Evolutionary conservation across 2,329 filamentous ascomycete genomes (phyloP), one percentile per base, ranked within the genome.

Genomic region (Fusarium sp.): DNA sequence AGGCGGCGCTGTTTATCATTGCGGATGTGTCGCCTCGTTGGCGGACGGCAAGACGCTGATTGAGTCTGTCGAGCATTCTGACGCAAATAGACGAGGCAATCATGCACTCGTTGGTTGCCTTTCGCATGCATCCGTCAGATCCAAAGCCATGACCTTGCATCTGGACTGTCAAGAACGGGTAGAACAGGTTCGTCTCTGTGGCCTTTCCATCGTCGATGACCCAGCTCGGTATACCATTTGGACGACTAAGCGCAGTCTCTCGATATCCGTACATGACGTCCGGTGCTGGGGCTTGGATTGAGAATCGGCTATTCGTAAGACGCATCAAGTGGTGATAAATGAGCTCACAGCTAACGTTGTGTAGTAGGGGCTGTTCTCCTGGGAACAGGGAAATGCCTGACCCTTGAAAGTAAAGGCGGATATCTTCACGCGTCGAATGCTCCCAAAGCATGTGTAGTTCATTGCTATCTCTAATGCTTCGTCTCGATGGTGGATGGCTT

Each of bases 61-160:
- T 62, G 40, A 50, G 59, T 22, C 36, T 50, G 40, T 62, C 40
- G 29, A 62, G 16, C 59, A 62, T 62, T 10, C 40, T 35, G n/a
- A 50, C 59, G 6, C 16, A 62, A 14, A 62, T 62, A 0, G 59
- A 62, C 0, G 59, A 62, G 20, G 59, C 31, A 16, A 62, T 29
- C 40, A 62, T 35, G 42, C 40, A 62, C 9, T 50, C 59, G 6
- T 62, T 29, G 25, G 59, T 27, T 4, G 29, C 59, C 10, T 16
- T 62, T n/a, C 27, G 29, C 40, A 50, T 62, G 16, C 16, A 29
- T 13, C 29, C 29, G 11, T 25, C 33, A 7, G 20, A 50, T 27
- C 25, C 20, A 1, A 16, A 2, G 6, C 22, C 59, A 2, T 62
- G 29, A 1, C 22, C 59, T 10, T 62, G 29, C 16, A 62, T 62